Conservation (phyloP, 2,329 filamentous ascomycete genomes). For the Fusarium sp. region DNA sequence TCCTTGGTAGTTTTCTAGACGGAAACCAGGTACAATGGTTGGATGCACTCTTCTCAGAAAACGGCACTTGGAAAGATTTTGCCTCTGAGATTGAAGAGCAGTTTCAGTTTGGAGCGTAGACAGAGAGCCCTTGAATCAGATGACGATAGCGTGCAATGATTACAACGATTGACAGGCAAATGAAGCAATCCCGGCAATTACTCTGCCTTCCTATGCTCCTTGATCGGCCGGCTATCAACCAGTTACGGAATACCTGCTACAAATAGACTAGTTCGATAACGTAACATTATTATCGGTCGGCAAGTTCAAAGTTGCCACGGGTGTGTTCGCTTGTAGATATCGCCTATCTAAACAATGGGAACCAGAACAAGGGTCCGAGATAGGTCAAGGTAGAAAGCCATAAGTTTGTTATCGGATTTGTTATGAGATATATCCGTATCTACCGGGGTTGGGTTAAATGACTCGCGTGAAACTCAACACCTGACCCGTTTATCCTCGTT, state of each 20-base stretch:
- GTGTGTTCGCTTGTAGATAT: neutral
- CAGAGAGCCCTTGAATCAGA: neutral
- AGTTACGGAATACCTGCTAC: neutral
- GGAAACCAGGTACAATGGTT: conserved; percentile 42
- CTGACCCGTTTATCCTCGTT: neutral
- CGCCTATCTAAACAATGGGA: neutral
- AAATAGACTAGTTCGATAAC: neutral
- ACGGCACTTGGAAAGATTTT: conserved; percentile 41
- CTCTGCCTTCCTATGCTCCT: neutral
- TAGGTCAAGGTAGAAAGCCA: neutral
- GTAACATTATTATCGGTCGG: neutral
- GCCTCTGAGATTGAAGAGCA: conserved; percentile 45
- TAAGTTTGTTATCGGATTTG: neutral
- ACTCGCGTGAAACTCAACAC: neutral
- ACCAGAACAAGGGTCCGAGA: neutral
- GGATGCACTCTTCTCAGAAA: conserved; percentile 40
- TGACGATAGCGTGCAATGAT: neutral
- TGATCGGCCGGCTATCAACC: neutral
- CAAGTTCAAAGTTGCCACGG: neutral
- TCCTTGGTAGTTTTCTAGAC: conserved; percentile 45
- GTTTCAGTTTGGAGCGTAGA: conserved; percentile 32
- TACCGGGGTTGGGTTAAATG: neutral
- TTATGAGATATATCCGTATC: neutral
- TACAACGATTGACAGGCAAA: neutral
- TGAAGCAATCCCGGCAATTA: neutral